Base-by-base conservation (phyloP, 495 filamentous ascomycete species). In the Aspergillus cristatus region DNA sequence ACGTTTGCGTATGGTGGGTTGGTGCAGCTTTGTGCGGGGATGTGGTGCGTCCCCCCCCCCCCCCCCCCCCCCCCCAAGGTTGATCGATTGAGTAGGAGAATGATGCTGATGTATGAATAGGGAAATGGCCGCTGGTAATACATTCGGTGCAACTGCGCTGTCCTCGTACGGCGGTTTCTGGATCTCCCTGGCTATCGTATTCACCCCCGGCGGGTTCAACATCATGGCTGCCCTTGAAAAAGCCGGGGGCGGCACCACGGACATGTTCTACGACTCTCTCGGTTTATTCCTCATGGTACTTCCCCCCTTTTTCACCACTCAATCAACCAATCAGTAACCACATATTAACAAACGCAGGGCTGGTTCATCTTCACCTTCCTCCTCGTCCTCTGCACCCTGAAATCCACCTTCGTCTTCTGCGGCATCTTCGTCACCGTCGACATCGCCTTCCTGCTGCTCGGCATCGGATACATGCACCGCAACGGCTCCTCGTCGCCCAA, bases 341-440 rank as follows among this genome's bases (percentile, higher is more conserved):
- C 4, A 24, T 4, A 20, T 11, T 25, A 11, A 17, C 36, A 1
- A 10, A n/a, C 14, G 14, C 32, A 75, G 71, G 76, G 73, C 53
- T 94, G 87, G 87, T 91, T 89, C 65, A 86, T 94, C 64, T 94
- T 94, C 73, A 94, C 87, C 36, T 76, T 72, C 41, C 56, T 94
- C 25, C 67, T 91, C 32, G 68, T 91, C 24, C 45, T 93, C 39
- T 85, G 80, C 71, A 93, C 87, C 7, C 67, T 93, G 28, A 78
- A 81, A 40, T 93, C 87, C 7, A 91, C 83, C 41, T 70, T 91
- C 48, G 85, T 84, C 52, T 93, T 93, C 77, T 93, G 86, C 72
- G 44, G 74, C 30, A 71, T 94, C 13, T 94, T 93, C 74, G 82
- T 94, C 64, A 78, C 75, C 32, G 78, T 94, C 28, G 86, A 90